Base-by-base conservation (phyloP, 805 yeast species). In the Cephaloascus fragrans region DNA sequence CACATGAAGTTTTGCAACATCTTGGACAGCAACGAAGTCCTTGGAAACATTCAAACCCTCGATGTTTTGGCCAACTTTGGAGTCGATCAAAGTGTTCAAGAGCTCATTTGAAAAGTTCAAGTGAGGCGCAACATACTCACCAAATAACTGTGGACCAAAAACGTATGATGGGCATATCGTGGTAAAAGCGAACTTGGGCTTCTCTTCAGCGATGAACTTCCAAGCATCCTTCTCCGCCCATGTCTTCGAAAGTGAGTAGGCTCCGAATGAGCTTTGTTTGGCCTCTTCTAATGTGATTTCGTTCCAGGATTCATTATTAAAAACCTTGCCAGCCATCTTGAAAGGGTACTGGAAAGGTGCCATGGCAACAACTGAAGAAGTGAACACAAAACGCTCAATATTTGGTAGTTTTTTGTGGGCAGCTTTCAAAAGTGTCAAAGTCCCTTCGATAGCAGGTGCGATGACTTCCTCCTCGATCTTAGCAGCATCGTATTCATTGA, bases 161-260 rank as follows among this genome's bases (percentile, higher is more conserved):
- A 59, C 57, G 29, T 32, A 48, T 12, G 41, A 43, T 19, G 63
- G 61, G 36, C 50, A 45, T 18, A 56, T 51, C n/a, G 45, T 33
- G 20, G 48, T 37, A n/a, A 57, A 35, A n/a, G 43, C 39, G 40
- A 57, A 60, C 15, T 41, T 16, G 1, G 56, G 57, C 23, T 50
- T 46, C 18, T 56, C 48, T n/a, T 40, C 40, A 26, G n/a, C 41
- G n/a, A 56, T 42, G 39, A 61, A 65, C 2, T 61, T 56, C 68
- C 71, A 62, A 16, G 62, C 64, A 4, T 67, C 66, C 42, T 51
- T 59, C 50, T 70, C 75, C 15, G 73, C 73, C 46, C 56, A 61
- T 4, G 56, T 57, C 50, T 69, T 69, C n/a, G 71, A 62, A 3
- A 59, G 71, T 33, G 52, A 32, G 49, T 69, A 69, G 3, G 66